Evolutionary conservation across 2,329 filamentous ascomycete genomes (phyloP).

Genomic region (Sordariomycetes sp.): DNA sequence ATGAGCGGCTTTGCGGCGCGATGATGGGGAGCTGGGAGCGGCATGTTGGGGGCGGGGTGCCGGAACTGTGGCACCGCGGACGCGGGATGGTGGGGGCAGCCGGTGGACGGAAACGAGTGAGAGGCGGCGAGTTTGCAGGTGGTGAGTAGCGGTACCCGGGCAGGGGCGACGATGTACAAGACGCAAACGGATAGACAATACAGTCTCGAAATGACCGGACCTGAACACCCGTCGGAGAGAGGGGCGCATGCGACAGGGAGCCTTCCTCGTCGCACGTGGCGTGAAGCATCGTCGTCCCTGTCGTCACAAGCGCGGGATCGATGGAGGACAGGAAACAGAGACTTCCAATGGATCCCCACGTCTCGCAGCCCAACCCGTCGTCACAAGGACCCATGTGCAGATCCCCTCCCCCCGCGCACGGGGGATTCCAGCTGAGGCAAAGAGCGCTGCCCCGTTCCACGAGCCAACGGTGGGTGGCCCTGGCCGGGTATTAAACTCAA

Average conservation of each 20-base stretch:
- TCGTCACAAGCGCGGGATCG: neutral
- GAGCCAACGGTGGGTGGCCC: too few relatives aligned
- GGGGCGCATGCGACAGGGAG: neutral
- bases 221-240: neutral
- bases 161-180: neutral
- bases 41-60: constrained; percentile 1
- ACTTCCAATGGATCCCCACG: neutral
- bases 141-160: too few relatives aligned
- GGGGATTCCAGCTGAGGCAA: too few relatives aligned
- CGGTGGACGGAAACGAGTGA: neutral
- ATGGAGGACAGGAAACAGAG: neutral
- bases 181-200: neutral
- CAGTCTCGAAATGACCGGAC: neutral
- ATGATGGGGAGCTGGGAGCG: constrained; percentile 15
- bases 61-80: neutral
- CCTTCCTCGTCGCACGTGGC: neutral
- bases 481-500: too few relatives aligned
- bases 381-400: neutral
- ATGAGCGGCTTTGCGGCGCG: constrained; percentile 34
- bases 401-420: too few relatives aligned
- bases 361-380: neutral
- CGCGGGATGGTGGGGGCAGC: neutral
- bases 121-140: neutral
- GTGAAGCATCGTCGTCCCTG: neutral
- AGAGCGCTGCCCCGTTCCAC: too few relatives aligned